These are phyloP conservation scores for Dactylellina leptospora DNA, from an alignment of 2,329 filamentous ascomycete genomes.

Conservation along the genomic window DNA sequence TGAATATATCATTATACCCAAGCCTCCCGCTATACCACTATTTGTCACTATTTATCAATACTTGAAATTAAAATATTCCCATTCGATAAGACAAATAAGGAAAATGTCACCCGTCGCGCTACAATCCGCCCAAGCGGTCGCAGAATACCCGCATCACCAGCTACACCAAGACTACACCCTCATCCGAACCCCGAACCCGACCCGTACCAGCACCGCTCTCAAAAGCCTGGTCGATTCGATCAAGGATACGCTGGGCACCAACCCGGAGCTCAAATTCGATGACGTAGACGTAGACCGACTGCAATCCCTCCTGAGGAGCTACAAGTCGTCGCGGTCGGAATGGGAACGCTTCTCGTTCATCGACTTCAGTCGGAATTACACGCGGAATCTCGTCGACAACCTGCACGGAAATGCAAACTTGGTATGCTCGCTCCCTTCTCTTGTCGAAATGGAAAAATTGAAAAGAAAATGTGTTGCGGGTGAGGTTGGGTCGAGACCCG, in stretches of 20 bases:
- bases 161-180: constrained; percentile 24
- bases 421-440: constrained; percentile 58
- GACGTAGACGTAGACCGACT: constrained; percentile 70
- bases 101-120: constrained; percentile 44
- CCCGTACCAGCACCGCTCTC: constrained; percentile 3
- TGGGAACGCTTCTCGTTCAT: constrained; percentile 69
- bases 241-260: constrained; percentile 35
- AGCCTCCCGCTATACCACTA: background rate
- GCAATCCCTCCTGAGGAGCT: constrained; percentile 67
- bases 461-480: constrained; percentile 45
- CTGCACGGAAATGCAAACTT: constrained; percentile 73
- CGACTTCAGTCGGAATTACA: constrained; percentile 67
- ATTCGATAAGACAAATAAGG: no score
- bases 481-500: constrained; percentile 37
- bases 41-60: background rate
- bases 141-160: constrained; percentile 17
- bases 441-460: constrained; percentile 35
- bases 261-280: constrained; percentile 57
- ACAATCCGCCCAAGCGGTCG: constrained; percentile 36
- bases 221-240: constrained; percentile 29
- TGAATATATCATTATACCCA: background rate
- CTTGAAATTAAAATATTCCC: background rate
- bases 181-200: background rate
- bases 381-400: constrained; percentile 71
- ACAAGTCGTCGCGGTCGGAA: constrained; percentile 67